Percentiles rank a stretch among this genome's conserved stretches.
Evolutionary conservation across 768 basidiomycete genomes (phyloP).

Genomic region (Podaxis sp.): DNA sequence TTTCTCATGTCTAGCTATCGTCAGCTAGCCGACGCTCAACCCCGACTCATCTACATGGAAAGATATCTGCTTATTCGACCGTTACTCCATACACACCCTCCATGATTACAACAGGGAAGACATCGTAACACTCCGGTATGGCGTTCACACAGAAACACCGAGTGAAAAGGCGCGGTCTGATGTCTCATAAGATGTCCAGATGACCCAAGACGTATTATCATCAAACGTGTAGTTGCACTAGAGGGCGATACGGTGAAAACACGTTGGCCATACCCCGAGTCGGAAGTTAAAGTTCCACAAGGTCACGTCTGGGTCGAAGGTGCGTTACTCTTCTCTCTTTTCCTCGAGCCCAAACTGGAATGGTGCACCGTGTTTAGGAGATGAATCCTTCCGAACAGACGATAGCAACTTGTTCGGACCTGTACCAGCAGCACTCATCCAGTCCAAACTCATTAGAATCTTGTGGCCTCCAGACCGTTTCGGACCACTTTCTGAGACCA

Average conservation of each 20-base stretch:
- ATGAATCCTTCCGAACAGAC: slow-evolving; percentile 63
- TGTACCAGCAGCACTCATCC: slow-evolving; percentile 47
- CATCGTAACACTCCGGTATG: slow-evolving; percentile 62
- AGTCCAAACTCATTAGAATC: slow-evolving; percentile 49
- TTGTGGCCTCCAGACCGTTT: slow-evolving; percentile 53
- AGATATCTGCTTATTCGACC: slow-evolving; percentile 67
- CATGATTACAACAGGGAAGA: slow-evolving; percentile 53
- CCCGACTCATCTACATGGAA: slow-evolving; percentile 62
- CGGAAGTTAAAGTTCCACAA: slow-evolving; percentile 51
- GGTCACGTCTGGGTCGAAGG: slow-evolving; percentile 81
- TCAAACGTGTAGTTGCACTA: slow-evolving; percentile 67
- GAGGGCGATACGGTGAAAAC: slow-evolving; percentile 67
- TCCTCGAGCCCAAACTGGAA: not conserved
- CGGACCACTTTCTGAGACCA: slow-evolving; percentile 30
- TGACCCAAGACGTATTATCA: slow-evolving; percentile 48
- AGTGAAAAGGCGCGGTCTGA: not conserved
- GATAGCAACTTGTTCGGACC: slow-evolving; percentile 78
- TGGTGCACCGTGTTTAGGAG: slow-evolving; percentile 40
- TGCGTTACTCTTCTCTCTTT: slow-evolving; percentile 23
- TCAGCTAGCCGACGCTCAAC: slow-evolving; percentile 66
- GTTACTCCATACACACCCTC: slow-evolving; percentile 37
- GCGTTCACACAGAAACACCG: not conserved
- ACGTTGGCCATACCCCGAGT: slow-evolving; percentile 63
- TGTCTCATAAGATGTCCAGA: slow-evolving; percentile 52
- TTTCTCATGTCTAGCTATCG: not conserved